Evolutionary conservation across 257 asterid genomes (phyloP), one percentile per base, ranked within the genome.

Genomic region (Avicennia marina): DNA sequence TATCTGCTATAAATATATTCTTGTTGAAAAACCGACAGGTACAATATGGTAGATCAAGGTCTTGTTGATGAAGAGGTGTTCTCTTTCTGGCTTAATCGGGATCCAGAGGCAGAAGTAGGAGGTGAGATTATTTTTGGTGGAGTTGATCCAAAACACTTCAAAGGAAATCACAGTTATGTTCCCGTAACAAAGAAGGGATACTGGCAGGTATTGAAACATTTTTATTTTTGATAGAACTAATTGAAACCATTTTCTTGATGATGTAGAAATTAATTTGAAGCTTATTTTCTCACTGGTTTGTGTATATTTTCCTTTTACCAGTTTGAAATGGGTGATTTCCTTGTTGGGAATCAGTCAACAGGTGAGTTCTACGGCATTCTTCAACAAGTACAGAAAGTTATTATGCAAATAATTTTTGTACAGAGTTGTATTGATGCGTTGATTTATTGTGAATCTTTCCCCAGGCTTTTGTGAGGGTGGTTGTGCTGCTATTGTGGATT

Each of bases 401-500:
- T 54, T 20, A 9, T 43, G 4, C 5, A 32, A 33, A 7, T 24
- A n/a, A 29, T 29, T 4, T 29, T 29, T 29, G 7, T 29, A 29
- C 33, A 48, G 13, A 4, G 2, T 21, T 21, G 29, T 51, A 10
- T 4, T 27, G 42, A 29, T 17, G 24, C 4, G 2, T 12, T 7
- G 3, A 52, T 49, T 4, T 2, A 12, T 53, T 34, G 48, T 53
- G 47, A 32, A 38, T 63, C 42, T 46, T 39, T 33, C 13, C 39
- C 43, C 81, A 90, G 98, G 96, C 63, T 75, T 75, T 56, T 87
- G 98, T 50, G 82, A 73, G 47, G 85, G 73, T 19, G 98, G 96
- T 53, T 90, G 98, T 79, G 73, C 83, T 74, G 96, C 98, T 65
- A 90, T 90, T 66, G 94, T 87, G 74, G 98, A 90, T 77, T 81